Percentiles rank a stretch among this genome's conserved stretches.
These are phyloP conservation scores for Dujonia santamariae DNA, from an alignment of 1,139 yeast genomes.

Conservation along the genomic window DNA sequence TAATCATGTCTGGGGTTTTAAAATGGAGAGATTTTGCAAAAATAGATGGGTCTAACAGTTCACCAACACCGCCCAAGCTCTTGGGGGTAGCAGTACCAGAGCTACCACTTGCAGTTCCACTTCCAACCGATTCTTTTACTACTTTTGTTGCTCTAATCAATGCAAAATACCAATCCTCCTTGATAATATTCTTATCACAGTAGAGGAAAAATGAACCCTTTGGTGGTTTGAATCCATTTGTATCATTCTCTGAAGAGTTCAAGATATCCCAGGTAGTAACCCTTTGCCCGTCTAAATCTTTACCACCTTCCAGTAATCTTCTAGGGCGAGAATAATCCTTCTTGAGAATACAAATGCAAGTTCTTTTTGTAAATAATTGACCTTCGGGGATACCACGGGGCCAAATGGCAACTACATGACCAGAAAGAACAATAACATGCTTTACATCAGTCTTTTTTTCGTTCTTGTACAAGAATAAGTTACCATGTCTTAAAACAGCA, in stretches of 20 bases:
- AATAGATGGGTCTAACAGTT: constrained; percentile 27
- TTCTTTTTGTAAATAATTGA: constrained; percentile 72
- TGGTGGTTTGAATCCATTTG: constrained; percentile 32
- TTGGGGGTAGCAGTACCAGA: too few species aligned
- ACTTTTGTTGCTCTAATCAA: constrained; percentile 69
- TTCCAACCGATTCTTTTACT: not conserved
- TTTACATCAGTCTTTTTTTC: constrained; percentile 63
- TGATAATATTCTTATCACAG: constrained; percentile 72
- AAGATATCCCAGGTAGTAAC: constrained; percentile 21
- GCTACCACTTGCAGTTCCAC: not conserved
- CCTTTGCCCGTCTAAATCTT: constrained; percentile 10
- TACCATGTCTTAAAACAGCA: constrained; percentile 79
- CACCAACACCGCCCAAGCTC: too few species aligned
- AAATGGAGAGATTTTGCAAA: constrained; percentile 75
- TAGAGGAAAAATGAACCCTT: constrained; percentile 67
- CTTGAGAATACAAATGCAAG: constrained; percentile 71
- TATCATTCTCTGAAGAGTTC: constrained; percentile 13
- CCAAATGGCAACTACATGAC: constrained; percentile 79
- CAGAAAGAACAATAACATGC: constrained; percentile 75
- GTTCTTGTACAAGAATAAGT: constrained; percentile 74
- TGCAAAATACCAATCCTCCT: constrained; percentile 91
- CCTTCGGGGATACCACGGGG: constrained; percentile 73
- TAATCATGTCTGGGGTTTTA: constrained; percentile 67
- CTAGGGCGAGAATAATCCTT: constrained; percentile 30
- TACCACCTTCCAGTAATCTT: constrained; percentile 21